Evolutionary conservation across 768 basidiomycete genomes (phyloP).

Genomic region (Phylloporus rhodoxanthus): DNA sequence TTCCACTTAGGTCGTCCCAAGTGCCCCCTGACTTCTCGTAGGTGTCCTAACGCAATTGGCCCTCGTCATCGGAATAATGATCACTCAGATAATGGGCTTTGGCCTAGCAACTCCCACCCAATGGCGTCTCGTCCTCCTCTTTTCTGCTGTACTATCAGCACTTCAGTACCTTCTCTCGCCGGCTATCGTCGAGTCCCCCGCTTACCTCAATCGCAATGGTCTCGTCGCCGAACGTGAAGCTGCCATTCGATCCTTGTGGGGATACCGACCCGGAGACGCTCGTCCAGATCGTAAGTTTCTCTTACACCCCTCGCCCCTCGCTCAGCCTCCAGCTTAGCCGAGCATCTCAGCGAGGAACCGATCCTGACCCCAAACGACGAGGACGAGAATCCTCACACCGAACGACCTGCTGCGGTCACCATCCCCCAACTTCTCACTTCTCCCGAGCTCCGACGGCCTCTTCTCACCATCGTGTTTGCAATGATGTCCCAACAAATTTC

Average conservation of each 20-base stretch:
- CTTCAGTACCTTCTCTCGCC: slow-evolving; percentile 52
- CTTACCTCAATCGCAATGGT: slow-evolving; percentile 53
- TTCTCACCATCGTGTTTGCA: slow-evolving; percentile 59
- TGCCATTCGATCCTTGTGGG: slow-evolving; percentile 52
- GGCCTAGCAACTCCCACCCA: slow-evolving; percentile 55
- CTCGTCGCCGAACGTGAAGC: slow-evolving; percentile 44
- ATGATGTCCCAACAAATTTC: slow-evolving; percentile 80
- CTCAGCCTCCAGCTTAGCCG: slow-evolving; percentile 16
- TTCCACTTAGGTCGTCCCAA: neutral
- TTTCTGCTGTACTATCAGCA: slow-evolving; percentile 52
- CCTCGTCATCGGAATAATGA: slow-evolving; percentile 81
- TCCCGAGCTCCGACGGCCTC: slow-evolving; percentile 53
- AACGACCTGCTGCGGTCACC: slow-evolving; percentile 36
- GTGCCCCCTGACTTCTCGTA: slow-evolving; percentile 20
- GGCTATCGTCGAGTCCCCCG: slow-evolving; percentile 64
- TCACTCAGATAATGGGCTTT: slow-evolving; percentile 77
- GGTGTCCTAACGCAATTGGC: slow-evolving; percentile 78
- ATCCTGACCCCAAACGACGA: slow-evolving; percentile 20
- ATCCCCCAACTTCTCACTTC: slow-evolving; percentile 48
- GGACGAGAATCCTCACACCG: slow-evolving; percentile 11
- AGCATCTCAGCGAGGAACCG: slow-evolving; percentile 23
- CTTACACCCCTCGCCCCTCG: neutral
- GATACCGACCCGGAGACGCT: slow-evolving; percentile 27
- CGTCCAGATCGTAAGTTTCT: slow-evolving; percentile 20
- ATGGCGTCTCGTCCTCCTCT: slow-evolving; percentile 68